Evolutionary conservation across 2,329 filamentous ascomycete genomes (phyloP).

Genomic region (Cucurbitaria berberidis): DNA sequence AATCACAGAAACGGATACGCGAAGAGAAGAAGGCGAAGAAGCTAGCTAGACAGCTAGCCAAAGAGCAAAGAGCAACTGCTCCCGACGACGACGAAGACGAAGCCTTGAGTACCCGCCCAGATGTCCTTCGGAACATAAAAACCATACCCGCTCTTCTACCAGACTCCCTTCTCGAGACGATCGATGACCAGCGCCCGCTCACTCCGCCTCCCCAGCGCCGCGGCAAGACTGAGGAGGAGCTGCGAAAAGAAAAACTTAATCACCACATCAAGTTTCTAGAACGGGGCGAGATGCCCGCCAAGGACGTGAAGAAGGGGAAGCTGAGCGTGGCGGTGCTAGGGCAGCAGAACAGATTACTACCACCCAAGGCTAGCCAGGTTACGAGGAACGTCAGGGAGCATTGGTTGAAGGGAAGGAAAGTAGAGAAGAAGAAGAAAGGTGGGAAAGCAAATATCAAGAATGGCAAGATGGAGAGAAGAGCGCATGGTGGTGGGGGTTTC

Average conservation of each 20-base stretch:
- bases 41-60: conserved; percentile 24
- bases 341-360: conserved; percentile 48
- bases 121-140: conserved; percentile 17
- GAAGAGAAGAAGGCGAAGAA: conserved; percentile 41
- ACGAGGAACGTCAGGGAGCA: conserved; percentile 46
- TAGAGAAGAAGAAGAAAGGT: conserved; percentile 31
- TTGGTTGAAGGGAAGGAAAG: conserved; percentile 52
- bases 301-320: conserved; percentile 58
- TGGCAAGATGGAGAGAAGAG: conserved; percentile 40
- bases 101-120: neutral
- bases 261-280: conserved; percentile 58
- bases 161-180: conserved; percentile 57
- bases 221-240: conserved; percentile 34
- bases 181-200: conserved; percentile 52
- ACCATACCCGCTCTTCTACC: conserved; percentile 59
- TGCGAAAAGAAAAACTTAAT: conserved; percentile 53
- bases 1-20: conserved; percentile 40
- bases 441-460: conserved; percentile 20
- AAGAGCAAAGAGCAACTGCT: conserved; percentile 15
- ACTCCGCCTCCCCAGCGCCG: conserved; percentile 48
- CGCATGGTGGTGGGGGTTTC: conserved; percentile 37
- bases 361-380: conserved; percentile 53
- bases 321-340: conserved; percentile 58
- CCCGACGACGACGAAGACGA: conserved; percentile 11
- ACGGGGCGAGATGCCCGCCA: conserved; percentile 54